Percentiles rank a stretch among this genome's conserved stretches.
Evolutionary conservation across 306 rosid genomes (phyloP).

Genomic region (Cicer cuneatum): DNA sequence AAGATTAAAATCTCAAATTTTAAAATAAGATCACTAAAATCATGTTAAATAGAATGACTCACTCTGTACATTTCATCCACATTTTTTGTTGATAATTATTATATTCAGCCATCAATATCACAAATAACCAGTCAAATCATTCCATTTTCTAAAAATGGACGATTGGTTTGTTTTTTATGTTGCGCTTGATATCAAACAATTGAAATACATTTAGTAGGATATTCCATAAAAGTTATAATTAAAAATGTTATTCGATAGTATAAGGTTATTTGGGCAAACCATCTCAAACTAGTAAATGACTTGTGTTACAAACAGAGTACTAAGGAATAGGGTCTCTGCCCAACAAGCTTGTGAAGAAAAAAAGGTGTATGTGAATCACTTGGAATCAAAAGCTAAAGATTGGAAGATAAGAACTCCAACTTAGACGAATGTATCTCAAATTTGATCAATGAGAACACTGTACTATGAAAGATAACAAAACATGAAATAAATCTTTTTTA

Average conservation of each 20-base stretch:
- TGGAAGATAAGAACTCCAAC: constrained; percentile 69
- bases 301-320: constrained; percentile 47
- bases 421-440: constrained; percentile 80
- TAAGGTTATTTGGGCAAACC: neutral
- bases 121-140: too few relatives aligned
- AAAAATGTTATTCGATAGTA: too few relatives aligned
- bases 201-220: too few relatives aligned
- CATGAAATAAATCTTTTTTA: neutral
- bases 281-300: neutral
- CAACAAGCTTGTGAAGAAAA: constrained; percentile 89
- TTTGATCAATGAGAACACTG: constrained; percentile 63
- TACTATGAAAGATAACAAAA: constrained; percentile 62
- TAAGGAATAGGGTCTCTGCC: constrained; percentile 87
- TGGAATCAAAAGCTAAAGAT: constrained; percentile 73
- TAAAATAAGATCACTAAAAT: too few relatives aligned
- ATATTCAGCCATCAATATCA: too few relatives aligned
- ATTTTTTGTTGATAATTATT: too few relatives aligned
- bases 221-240: neutral
- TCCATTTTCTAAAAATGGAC: too few relatives aligned
- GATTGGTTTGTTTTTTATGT: too few relatives aligned
- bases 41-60: too few relatives aligned
- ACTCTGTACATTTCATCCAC: too few relatives aligned
- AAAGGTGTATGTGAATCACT: constrained; percentile 72
- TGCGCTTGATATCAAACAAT: too few relatives aligned
- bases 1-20: too few relatives aligned